Base-by-base conservation (phyloP, 2,329 filamentous ascomycete species). In the Dothistroma pini region DNA sequence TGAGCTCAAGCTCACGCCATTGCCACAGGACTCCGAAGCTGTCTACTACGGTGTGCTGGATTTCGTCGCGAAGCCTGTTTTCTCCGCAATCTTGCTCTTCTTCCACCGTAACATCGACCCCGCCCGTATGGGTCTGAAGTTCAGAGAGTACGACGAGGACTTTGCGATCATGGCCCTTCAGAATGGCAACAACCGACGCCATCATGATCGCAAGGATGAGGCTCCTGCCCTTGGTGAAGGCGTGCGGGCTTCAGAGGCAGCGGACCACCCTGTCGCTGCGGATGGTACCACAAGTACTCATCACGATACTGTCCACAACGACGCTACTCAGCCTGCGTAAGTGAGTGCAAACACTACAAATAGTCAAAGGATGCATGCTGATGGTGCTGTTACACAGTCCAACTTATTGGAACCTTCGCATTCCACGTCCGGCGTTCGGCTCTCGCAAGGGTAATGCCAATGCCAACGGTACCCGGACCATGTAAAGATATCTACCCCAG, bases 1-100 rank as follows among this genome's bases (percentile, higher is more conserved):
- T 2, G 9, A 14, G 31, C 29, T 16, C 22, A 12, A 35, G n/a
- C 32, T 57, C 16, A 25, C n/a, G 29, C 47, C 22, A 29, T 21
- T 12, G 31, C n/a, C 35, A 21, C 49, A 50, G 0, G 85, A 88
- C 69, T 84, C 83, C 0, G 86, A 89, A 66, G 84, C 84, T 2
- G 75, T 87, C 56, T 87, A 87, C 70, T 89, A 89, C 66, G 84
- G 85, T 14, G 73, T 88, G 1, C 76, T 89, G 0, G 86, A 89
- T 58, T 74, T 88, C 7, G 56, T 87, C 0, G 80, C 85, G 1
- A 88, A 88, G 73, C 83, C 84, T 0, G 75, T 82, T 10, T 88
- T 88, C 65, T 81, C 82, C 1, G 74, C 77, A 5, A 64, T 86
- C 1, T 76, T 89, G 0, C 72, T 89, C 35, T 82, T 77, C 72